Conservation (phyloP, 345 rosid species). For the Gossypium rotundifolium region DNA sequence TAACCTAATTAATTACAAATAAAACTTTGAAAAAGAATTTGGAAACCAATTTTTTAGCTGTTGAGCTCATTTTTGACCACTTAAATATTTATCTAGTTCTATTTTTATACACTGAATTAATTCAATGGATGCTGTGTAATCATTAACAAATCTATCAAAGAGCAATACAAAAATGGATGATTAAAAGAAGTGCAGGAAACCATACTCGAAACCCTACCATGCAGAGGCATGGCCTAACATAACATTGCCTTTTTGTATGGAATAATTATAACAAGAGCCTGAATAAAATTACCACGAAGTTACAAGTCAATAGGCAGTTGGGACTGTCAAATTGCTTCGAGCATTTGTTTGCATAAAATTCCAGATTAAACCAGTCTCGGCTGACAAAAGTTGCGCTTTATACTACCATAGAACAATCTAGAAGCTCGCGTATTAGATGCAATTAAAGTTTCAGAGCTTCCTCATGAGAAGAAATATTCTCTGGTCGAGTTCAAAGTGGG, state of each 20-base stretch:
- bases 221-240: not conserved
- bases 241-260: not conserved
- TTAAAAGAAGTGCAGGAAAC: not conserved
- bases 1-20: no score
- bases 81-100: no score
- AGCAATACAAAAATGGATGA: not conserved
- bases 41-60: no score
- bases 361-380: not conserved
- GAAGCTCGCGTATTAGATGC: not conserved
- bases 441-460: conserved; percentile 37
- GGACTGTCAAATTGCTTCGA: not conserved
- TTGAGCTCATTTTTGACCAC: no score
- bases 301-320: not conserved
- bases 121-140: no score
- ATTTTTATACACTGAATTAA: no score
- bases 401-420: not conserved
- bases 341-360: not conserved
- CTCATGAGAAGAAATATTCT: conserved; percentile 71
- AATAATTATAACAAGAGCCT: not conserved
- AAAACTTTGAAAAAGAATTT: no score
- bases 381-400: not conserved
- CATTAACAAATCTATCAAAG: no score
- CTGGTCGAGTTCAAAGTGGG: conserved; percentile 79
- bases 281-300: not conserved
- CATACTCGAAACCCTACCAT: not conserved